phyloP scores from a whole-genome alignment of 2,329 filamentous ascomycete genomes.

The Xylariaceae sp. region DNA sequence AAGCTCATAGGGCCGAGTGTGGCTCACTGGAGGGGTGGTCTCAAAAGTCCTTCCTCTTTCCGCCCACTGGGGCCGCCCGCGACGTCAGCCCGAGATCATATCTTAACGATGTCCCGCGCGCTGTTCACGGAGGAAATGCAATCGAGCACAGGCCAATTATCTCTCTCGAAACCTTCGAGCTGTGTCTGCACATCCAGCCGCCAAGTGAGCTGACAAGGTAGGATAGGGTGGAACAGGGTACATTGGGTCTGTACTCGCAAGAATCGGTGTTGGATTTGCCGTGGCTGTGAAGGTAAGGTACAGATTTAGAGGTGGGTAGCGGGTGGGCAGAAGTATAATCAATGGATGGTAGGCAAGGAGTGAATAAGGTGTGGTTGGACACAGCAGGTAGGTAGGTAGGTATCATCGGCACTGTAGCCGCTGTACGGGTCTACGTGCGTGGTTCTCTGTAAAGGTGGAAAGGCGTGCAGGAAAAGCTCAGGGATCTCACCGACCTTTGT shows the following conservation, averaged over 20 bases:
- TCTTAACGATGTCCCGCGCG: too few relatives aligned
- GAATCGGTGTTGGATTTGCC: too few relatives aligned
- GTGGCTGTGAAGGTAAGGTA: too few relatives aligned
- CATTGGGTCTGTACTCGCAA: too few relatives aligned
- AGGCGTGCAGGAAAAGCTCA: conserved; percentile 12
- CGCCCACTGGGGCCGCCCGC: conserved; percentile 8
- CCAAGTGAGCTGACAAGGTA: too few relatives aligned
- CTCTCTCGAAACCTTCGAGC: too few relatives aligned
- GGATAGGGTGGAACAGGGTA: too few relatives aligned
- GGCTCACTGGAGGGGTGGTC: background rate
- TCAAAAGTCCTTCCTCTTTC: conserved; percentile 1
- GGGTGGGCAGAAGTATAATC: too few relatives aligned
- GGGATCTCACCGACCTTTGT: conserved; percentile 28
- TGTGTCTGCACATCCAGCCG: too few relatives aligned
- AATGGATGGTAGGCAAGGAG: conserved; percentile 2
- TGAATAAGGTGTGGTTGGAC: conserved; percentile 1
- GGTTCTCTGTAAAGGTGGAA: conserved; percentile 1
- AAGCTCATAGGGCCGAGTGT: conserved; percentile 1
- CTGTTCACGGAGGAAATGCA: too few relatives aligned
- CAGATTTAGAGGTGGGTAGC: too few relatives aligned
- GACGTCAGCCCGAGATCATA: conserved; percentile 5
- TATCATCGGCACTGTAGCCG: background rate
- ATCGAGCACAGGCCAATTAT: too few relatives aligned
- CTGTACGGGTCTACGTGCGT: background rate
- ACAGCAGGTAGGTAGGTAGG: background rate